Conservation (phyloP, 179 eudicot genomes). For the Amaranthus tricolor region DNA sequence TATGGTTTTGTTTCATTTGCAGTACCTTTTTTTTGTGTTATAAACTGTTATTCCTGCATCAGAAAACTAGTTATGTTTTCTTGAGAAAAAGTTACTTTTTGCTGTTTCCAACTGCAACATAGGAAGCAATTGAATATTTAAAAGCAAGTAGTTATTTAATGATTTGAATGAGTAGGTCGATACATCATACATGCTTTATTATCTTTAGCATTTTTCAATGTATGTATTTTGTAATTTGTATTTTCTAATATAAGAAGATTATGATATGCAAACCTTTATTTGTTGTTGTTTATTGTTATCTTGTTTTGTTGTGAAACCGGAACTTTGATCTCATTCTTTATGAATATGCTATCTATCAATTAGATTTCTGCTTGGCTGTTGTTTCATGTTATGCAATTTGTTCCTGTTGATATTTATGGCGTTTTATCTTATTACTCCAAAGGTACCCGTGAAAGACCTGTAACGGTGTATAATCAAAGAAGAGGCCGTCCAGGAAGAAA, state of each 20-base stretch:
- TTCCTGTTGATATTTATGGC: not conserved
- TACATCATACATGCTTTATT: too few species aligned
- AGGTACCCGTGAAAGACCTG: conserved; percentile 25
- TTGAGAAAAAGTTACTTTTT: not conserved
- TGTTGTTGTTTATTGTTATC: not conserved
- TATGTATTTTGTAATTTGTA: not conserved
- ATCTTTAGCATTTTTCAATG: too few species aligned
- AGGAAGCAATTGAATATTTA: not conserved
- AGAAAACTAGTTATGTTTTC: too few species aligned
- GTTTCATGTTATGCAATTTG: not conserved
- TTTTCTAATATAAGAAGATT: not conserved
- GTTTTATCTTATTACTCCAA: conserved; percentile 10
- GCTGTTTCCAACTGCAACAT: not conserved
- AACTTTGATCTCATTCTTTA: not conserved
- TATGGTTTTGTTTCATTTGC: not conserved
- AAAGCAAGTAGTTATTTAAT: not conserved
- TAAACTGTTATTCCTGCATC: not conserved
- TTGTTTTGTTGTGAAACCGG: not conserved
- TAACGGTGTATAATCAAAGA: conserved; percentile 33
- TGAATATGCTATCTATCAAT: not conserved
- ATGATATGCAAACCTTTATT: not conserved
- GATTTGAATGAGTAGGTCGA: too few species aligned
- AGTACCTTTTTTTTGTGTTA: not conserved
- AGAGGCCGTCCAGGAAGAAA: conserved; percentile 26
- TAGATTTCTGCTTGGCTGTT: not conserved